Conservation (phyloP, 2,329 filamentous ascomycete genomes). For the Penicillium aurantiogriseum region DNA sequence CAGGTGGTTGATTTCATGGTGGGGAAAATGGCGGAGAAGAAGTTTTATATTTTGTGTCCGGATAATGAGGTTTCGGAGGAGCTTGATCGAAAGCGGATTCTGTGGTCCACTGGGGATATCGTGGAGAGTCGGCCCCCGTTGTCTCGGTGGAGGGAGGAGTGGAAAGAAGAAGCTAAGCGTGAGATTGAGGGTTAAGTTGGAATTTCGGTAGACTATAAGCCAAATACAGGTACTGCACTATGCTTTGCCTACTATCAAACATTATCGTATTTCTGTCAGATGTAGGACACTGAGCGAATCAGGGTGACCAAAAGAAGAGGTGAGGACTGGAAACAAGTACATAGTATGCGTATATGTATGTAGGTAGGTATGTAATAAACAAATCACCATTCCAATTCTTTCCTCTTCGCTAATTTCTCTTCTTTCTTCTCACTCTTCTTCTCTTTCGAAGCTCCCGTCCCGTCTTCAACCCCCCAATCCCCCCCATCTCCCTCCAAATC, state of each 20-base stretch:
- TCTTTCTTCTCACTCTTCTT: background rate
- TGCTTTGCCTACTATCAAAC: too few relatives aligned
- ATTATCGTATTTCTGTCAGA: too few relatives aligned
- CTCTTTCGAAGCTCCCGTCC: background rate
- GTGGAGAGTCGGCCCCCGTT: background rate
- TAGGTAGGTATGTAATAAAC: too few relatives aligned
- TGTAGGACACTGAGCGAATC: too few relatives aligned
- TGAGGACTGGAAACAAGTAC: too few relatives aligned
- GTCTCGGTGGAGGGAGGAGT: background rate
- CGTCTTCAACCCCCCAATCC: constrained; percentile 11
- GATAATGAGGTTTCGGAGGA: background rate
- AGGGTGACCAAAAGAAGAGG: too few relatives aligned
- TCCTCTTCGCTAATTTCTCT: constrained; percentile 4
- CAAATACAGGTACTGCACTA: too few relatives aligned
- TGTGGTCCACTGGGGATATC: background rate
- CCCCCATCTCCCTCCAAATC: constrained; percentile 39
- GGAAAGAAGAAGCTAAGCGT: background rate
- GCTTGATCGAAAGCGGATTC: background rate
- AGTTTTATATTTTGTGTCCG: background rate
- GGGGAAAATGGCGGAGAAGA: background rate
- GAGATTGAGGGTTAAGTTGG: background rate
- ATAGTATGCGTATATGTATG: too few relatives aligned
- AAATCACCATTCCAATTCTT: constrained; percentile 21
- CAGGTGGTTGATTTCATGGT: background rate
- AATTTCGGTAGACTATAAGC: background rate